Percentiles rank a stretch among this genome's conserved stretches.
These are phyloP conservation scores for Litchi chinensis DNA, from an alignment of 345 rosid species.

Conservation along the genomic window DNA sequence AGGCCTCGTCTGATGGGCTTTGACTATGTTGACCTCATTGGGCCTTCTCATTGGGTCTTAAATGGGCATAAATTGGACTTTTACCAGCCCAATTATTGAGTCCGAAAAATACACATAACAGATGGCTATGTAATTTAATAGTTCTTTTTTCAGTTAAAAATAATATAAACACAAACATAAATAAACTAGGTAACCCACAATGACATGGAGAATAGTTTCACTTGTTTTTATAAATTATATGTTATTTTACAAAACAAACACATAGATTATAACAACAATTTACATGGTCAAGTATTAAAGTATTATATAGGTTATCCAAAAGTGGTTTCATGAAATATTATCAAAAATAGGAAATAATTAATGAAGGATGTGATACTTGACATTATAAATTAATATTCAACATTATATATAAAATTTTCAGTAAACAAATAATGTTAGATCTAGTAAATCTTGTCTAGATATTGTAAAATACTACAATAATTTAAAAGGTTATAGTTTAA, in stretches of 20 bases:
- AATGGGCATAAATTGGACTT: too few species aligned
- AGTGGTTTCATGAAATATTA: constrained; percentile 21
- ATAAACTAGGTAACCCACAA: not conserved
- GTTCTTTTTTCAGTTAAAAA: constrained; percentile 12
- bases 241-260: not conserved
- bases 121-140: constrained; percentile 14
- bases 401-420: not conserved
- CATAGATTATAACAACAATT: constrained; percentile 11
- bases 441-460: constrained; percentile 28
- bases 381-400: constrained; percentile 4
- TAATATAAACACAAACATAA: constrained; percentile 8
- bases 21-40: too few species aligned
- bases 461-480: constrained; percentile 11
- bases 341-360: constrained; percentile 12
- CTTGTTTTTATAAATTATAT: constrained; percentile 9
- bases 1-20: too few species aligned
- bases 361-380: constrained; percentile 35
- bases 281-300: constrained; percentile 40
- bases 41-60: too few species aligned
- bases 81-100: too few species aligned
- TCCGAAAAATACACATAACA: too few species aligned
- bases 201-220: constrained; percentile 17
- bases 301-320: constrained; percentile 24
- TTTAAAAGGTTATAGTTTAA: not conserved
- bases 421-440: constrained; percentile 14